Percentiles rank a stretch among this genome's conserved stretches.
Evolutionary conservation across 768 basidiomycete species (phyloP).

Genomic region (Amanita subjunquillea): DNA sequence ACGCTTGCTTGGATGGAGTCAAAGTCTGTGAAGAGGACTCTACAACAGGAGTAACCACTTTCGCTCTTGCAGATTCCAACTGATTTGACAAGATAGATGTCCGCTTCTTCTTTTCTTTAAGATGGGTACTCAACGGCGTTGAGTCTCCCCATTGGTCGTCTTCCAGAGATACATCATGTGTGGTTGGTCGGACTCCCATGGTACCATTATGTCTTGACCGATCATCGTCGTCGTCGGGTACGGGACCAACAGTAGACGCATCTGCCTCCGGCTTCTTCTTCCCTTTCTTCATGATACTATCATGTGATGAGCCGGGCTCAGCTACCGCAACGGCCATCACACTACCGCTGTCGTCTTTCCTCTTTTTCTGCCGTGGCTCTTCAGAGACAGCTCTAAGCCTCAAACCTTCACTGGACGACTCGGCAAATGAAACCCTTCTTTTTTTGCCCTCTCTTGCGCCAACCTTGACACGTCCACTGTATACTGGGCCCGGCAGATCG

Average conservation of each 20-base stretch:
- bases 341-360: neutral
- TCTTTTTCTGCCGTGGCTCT: conserved; percentile 12
- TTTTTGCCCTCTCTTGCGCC: neutral
- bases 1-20: neutral
- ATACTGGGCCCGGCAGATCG: neutral
- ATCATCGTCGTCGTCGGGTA: neutral
- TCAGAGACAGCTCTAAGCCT: conserved; percentile 1
- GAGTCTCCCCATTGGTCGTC: neutral
- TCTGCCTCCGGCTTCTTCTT: neutral
- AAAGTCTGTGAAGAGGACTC: neutral
- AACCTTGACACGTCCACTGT: neutral
- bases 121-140: neutral
- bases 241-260: neutral
- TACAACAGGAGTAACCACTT: too few species aligned
- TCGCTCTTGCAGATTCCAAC: neutral
- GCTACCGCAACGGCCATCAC: neutral
- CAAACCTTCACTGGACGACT: neutral
- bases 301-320: neutral
- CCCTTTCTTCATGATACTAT: conserved; percentile 10
- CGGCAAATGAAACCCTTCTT: neutral
- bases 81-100: neutral
- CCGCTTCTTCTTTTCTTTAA: neutral
- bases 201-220: neutral
- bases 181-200: neutral
- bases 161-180: neutral